These are phyloP conservation scores for Hypsizygus ulmarius DNA, from an alignment of 1,284 basidiomycete species.

Conservation along the genomic window DNA sequence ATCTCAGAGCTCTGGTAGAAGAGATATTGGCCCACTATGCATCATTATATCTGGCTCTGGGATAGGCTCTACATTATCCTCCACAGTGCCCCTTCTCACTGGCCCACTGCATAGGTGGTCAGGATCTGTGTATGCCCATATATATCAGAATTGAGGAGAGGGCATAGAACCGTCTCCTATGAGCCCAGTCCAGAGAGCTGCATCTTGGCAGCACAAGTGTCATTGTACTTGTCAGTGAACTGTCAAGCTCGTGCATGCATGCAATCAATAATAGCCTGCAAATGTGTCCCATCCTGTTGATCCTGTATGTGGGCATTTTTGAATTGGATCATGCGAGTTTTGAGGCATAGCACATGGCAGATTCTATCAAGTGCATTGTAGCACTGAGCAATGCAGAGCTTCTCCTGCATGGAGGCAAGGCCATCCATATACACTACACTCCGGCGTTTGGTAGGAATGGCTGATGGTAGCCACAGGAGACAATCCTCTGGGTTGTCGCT, in stretches of 20 bases:
- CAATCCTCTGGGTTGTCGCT: slow-evolving; percentile 15
- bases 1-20: slow-evolving; percentile 1
- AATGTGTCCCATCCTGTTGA: slow-evolving; percentile 15
- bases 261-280: slow-evolving; percentile 14
- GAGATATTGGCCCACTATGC: neutral
- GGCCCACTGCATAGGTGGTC: neutral
- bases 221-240: too few relatives aligned
- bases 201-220: too few relatives aligned
- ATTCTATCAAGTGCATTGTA: slow-evolving; percentile 14
- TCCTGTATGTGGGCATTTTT: slow-evolving; percentile 19
- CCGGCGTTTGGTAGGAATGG: slow-evolving; percentile 5
- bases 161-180: too few relatives aligned
- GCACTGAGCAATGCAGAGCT: slow-evolving; percentile 15
- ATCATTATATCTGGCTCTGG: neutral
- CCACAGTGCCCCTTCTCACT: neutral
- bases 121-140: slow-evolving; percentile 1
- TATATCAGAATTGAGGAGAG: neutral
- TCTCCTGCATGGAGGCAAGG: slow-evolving; percentile 14
- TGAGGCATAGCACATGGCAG: slow-evolving; percentile 16
- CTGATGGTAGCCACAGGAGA: slow-evolving; percentile 19
- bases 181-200: too few relatives aligned
- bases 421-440: slow-evolving; percentile 8
- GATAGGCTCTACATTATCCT: slow-evolving; percentile 1
- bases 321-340: slow-evolving; percentile 16
- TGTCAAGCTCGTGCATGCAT: slow-evolving; percentile 7